Conservation (phyloP, 768 basidiomycete genomes). For the Ephemerocybe angulata region DNA sequence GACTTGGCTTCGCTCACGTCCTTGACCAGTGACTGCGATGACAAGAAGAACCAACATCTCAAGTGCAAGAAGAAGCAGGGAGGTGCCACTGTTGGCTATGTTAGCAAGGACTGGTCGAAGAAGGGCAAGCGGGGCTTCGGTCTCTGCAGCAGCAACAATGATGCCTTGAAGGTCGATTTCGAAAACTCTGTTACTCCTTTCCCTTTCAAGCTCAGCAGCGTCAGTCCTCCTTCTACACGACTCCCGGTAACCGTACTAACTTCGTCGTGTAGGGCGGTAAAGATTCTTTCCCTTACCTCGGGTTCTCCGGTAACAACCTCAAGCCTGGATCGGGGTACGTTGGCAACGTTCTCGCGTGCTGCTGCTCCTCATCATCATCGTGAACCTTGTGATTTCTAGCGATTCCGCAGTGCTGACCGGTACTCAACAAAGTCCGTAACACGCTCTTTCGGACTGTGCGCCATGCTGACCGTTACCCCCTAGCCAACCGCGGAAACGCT, state of each 20-base stretch:
- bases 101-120: slow-evolving; percentile 6
- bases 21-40: slow-evolving; percentile 1
- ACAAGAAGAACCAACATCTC: slow-evolving; percentile 7
- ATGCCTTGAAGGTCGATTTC: slow-evolving; percentile 5
- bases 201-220: slow-evolving; percentile 2
- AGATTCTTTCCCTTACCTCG: slow-evolving; percentile 6
- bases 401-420: slow-evolving; percentile 6
- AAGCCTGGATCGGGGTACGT: background rate
- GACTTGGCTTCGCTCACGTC: background rate
- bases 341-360: background rate
- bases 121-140: slow-evolving; percentile 9
- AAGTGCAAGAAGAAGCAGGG: slow-evolving; percentile 8
- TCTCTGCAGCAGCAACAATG: background rate
- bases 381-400: background rate
- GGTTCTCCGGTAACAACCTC: slow-evolving; percentile 11
- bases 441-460: background rate
- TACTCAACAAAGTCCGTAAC: slow-evolving; percentile 2
- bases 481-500: background rate
- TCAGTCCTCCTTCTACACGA: background rate
- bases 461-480: background rate
- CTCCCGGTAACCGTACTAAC: background rate
- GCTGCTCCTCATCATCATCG: background rate
- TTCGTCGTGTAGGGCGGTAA: background rate
- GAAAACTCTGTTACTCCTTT: slow-evolving; percentile 8
- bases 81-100: background rate